Evolutionary conservation across 192 early-diverging fungal genomes (phyloP), one percentile per base, ranked within the genome.

Genomic region (Obelidium mucronatum): DNA sequence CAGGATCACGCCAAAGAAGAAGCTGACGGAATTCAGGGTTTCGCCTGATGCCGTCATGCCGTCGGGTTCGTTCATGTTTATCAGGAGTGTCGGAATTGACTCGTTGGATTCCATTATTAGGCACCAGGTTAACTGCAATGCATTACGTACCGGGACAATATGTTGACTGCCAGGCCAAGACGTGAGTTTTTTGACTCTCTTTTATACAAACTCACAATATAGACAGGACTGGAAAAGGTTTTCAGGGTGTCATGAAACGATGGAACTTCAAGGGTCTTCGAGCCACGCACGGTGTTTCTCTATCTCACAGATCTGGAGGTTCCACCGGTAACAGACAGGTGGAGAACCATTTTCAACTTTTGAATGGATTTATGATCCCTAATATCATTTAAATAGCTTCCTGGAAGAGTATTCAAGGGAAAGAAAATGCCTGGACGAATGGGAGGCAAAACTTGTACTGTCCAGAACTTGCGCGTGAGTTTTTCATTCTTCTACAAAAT

Each of bases 391-490:
- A 88, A 6, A 0, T 48, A 48, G 44, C 86, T 90, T 75, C 97
- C 97, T 48, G 94, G 94, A 28, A 91, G 89, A 60, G 95, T 97
- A 52, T 96, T 93, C 78, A 94, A 94, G 73, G 97, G 97, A 24
- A 99, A 96, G 86, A 99, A 99, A 77, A 99, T 99, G 97, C 91
- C 96, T 24, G 97, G 97, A 54, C 91, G 93, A 30, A 94, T 99
- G 92, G 97, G 97, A 64, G 93, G 92, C 62, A 91, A 94, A 55
- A 91, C 82, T 73, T 79, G 86, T 0, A 96, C 95, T 2, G 90
- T 91, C 31, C 92, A 94, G 73, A 94, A 89, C 68, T 81, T 97
- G 15, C 87, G 94, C 71, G 93, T 97, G 34, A 79, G 37, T 26
- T 56, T 26, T 36, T 60, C 40, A 19, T 66, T 66, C 6, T 1